These are phyloP conservation scores for Erysimum cheiranthoides DNA, from an alignment of 345 rosid genomes.

Conservation along the genomic window DNA sequence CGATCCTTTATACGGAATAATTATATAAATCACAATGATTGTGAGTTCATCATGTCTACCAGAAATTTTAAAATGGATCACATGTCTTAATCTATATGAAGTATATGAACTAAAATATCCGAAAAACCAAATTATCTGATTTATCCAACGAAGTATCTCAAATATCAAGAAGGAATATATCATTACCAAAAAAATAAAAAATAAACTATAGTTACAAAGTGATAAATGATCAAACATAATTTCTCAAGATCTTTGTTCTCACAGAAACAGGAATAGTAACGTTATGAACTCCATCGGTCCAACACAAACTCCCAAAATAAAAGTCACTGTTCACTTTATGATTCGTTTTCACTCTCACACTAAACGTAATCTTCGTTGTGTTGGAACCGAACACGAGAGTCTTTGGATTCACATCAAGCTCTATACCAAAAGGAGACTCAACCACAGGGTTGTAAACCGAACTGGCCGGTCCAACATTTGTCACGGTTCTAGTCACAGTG, in stretches of 20 bases:
- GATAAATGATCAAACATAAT: conserved; percentile 29
- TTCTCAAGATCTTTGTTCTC: conserved; percentile 46
- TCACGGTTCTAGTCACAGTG: conserved; percentile 36
- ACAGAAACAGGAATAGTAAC: conserved; percentile 58
- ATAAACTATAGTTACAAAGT: not conserved
- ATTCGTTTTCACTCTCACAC: conserved; percentile 38
- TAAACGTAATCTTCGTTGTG: conserved; percentile 37
- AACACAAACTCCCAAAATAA: conserved; percentile 57
- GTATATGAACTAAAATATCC: not conserved
- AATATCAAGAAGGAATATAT: conserved; percentile 9
- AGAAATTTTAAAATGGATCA: not conserved
- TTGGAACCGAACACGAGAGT: conserved; percentile 39
- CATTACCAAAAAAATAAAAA: not conserved
- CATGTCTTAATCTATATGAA: not conserved
- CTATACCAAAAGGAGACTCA: conserved; percentile 48
- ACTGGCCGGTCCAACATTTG: conserved; percentile 41
- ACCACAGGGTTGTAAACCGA: conserved; percentile 31
- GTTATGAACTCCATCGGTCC: conserved; percentile 50
- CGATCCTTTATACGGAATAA: not conserved
- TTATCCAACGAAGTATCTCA: not conserved
- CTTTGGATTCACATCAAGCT: conserved; percentile 43
- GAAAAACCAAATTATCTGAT: not conserved
- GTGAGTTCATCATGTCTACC: not conserved
- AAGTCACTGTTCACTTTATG: conserved; percentile 50
- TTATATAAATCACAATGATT: not conserved